Evolutionary conservation across 352 stramenopile species (phyloP).

Genomic region (Phytophthora sp.): DNA sequence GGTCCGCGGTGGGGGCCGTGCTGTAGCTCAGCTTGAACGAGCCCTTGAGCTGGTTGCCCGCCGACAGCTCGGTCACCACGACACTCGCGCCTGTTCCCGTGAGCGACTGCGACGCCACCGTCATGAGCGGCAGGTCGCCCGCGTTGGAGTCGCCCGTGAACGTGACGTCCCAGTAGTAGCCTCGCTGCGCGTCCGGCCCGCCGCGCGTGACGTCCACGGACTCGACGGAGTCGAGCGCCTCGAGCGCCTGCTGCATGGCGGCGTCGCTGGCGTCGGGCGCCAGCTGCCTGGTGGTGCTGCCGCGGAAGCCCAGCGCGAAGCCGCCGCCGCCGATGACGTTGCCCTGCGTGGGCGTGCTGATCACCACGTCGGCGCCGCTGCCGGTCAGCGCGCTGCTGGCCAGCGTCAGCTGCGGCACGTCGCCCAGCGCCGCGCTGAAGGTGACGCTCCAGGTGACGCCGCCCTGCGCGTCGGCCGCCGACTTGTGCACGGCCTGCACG

Average conservation of each 20-base stretch:
- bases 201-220: constrained; percentile 64
- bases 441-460: constrained; percentile 94
- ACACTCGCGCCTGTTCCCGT: constrained; percentile 43
- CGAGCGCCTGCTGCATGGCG: constrained; percentile 63
- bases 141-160: constrained; percentile 77
- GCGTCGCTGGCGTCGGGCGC: constrained; percentile 76
- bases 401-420: constrained; percentile 68
- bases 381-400: constrained; percentile 73
- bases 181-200: constrained; percentile 58
- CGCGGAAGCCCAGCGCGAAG: constrained; percentile 93
- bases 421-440: constrained; percentile 73
- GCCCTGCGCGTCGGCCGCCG: constrained; percentile 75
- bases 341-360: constrained; percentile 62
- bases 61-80: constrained; percentile 34
- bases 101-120: constrained; percentile 49
- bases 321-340: constrained; percentile 82
- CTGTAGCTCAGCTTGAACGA: constrained; percentile 68
- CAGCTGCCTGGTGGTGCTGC: constrained; percentile 89
- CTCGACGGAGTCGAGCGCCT: constrained; percentile 64
- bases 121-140: constrained; percentile 65
- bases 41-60: constrained; percentile 74
- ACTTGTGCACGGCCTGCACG: constrained; percentile 65
- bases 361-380: constrained; percentile 67
- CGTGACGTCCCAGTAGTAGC: constrained; percentile 80
- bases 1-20: constrained; percentile 57